Evolutionary conservation across 441 rosid species (phyloP).

Genomic region (Corymbia calophylla): DNA sequence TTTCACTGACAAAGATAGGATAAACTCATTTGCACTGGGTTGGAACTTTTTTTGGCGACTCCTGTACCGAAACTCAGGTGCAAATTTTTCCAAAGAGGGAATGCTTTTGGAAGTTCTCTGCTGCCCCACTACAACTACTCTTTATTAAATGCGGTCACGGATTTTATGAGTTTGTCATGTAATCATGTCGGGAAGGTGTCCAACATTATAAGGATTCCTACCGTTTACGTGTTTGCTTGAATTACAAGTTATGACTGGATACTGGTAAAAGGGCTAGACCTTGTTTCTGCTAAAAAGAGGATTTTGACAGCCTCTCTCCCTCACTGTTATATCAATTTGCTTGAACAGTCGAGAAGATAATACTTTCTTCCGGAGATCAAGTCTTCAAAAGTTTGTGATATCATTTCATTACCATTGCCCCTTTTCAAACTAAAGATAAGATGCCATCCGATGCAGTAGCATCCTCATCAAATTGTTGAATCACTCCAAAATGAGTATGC

Average conservation of each 20-base stretch:
- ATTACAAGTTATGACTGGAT: background rate
- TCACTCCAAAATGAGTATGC: background rate
- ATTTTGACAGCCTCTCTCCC: background rate
- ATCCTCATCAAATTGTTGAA: background rate
- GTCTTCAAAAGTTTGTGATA: background rate
- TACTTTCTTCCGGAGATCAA: background rate
- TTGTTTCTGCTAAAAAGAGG: background rate
- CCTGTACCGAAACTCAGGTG: background rate
- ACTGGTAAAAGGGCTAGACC: background rate
- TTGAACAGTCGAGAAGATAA: background rate
- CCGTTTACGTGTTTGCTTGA: background rate
- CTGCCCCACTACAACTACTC: background rate
- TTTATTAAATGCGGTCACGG: background rate
- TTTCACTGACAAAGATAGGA: background rate
- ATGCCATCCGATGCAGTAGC: background rate
- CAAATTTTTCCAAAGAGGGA: background rate
- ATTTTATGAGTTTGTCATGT: background rate
- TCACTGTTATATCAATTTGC: background rate
- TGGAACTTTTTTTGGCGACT: background rate
- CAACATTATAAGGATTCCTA: background rate
- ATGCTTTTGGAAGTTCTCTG: background rate
- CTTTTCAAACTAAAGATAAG: background rate
- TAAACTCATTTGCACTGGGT: background rate
- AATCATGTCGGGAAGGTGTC: background rate
- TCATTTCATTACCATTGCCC: background rate